Base-by-base conservation (phyloP, 495 filamentous ascomycete species). In the Penicillium macrosclerotiorum region DNA sequence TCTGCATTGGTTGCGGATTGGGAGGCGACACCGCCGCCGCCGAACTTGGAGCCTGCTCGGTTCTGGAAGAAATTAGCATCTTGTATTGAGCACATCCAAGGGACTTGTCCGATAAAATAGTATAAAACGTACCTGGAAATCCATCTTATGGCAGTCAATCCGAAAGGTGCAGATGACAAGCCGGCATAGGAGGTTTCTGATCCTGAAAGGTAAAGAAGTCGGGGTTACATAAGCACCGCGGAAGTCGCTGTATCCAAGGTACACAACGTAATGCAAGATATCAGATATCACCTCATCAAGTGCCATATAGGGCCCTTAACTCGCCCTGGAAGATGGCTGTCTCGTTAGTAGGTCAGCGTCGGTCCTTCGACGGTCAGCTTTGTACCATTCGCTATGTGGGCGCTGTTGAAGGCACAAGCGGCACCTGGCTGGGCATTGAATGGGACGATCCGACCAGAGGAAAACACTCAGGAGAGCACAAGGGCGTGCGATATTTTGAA, bases 21-120 rank as follows among this genome's bases (percentile, higher is more conserved):
- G 5, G 90, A 95, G 60, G 93, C 93, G 46, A 97, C 90, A 64
- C 93, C 93, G 56, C 93, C 93, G 63, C 93, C 93, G 63, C 93
- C 93, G 77, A 97, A 96, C 68, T 96, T 96, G 69, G 89, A 95
- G 44, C 93, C 93, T 47, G 90, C 93, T 57, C 93, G 89, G 69
- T 96, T 96, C 80, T 98, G 78, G 57, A 8, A 34, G 12, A 34
- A 17, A 27, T 64, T 43, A 63, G 47, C 24, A 37, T 45, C 7
- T n/a, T n/a, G n/a, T 16, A 7, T 3, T 37, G 34, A 18, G 8
- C 12, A 22, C 34, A n/a, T n/a, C n/a, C n/a, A n/a, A n/a, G n/a
- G n/a, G n/a, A n/a, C n/a, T n/a, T n/a, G n/a, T n/a, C n/a, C n/a
- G n/a, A n/a, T n/a, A n/a, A n/a, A n/a, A 5, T 8, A 30, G 37